Evolutionary conservation across 495 filamentous ascomycete genomes (phyloP).

Genomic region (Trichocladium antarcticum): DNA sequence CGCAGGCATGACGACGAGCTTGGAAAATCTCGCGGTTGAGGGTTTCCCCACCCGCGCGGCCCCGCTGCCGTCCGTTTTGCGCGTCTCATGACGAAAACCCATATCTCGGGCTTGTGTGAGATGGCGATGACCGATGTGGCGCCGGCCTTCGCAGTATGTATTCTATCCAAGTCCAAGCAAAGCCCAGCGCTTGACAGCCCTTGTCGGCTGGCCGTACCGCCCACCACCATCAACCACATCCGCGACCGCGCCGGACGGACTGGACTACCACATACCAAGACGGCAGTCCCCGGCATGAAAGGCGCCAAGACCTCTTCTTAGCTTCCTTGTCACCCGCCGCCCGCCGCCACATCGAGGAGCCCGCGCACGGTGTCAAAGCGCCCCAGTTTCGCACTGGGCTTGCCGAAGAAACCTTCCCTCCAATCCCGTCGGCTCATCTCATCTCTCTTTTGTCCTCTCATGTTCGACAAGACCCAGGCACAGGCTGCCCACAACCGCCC

Average conservation of each 20-base stretch:
- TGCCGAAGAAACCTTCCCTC: constrained; percentile 1
- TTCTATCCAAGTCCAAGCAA: too few species aligned
- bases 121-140: neutral
- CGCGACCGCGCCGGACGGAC: too few species aligned
- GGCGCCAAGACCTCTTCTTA: constrained; percentile 1
- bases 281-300: neutral
- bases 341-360: neutral
- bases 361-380: neutral
- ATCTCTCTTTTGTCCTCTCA: neutral
- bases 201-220: too few species aligned
- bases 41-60: constrained; percentile 4
- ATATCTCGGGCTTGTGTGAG: neutral
- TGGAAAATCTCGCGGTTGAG: constrained; percentile 7
- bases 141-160: neutral
- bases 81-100: constrained; percentile 5
- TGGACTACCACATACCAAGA: neutral
- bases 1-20: neutral
- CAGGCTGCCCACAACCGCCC: neutral
- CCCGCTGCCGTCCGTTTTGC: constrained; percentile 5
- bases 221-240: too few species aligned
- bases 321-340: neutral
- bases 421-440: constrained; percentile 2
- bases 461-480: neutral
- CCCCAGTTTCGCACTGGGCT: neutral
- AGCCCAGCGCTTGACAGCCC: too few species aligned